Base-by-base conservation (phyloP, 2,329 filamentous ascomycete genomes). In the Stachybotrys echinatus region DNA sequence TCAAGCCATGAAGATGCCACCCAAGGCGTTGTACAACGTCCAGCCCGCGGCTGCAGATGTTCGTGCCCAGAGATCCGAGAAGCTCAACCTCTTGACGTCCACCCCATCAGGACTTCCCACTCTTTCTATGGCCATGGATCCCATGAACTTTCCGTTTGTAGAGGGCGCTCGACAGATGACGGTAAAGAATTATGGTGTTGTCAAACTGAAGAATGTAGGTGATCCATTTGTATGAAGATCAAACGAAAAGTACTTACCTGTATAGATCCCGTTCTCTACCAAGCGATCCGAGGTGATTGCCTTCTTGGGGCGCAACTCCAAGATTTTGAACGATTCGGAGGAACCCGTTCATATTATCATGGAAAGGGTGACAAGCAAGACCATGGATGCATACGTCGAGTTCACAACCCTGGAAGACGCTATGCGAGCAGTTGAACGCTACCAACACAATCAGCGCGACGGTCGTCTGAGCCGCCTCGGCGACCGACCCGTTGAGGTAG, bases 261-360 rank as follows among this genome's bases (percentile, higher is more conserved):
- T 23, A 1, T 37, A 83, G 80, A 82, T 83, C 50, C 81, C 80
- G 0, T 83, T 81, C 54, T 65, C 67, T 17, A 74, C 77, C 45
- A 76, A 69, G 21, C 74, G 77, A 4, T 61, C 74, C 14, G 80
- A 84, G 59, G 66, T 85, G 18, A 69, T 81, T 48, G 80, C 80
- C 2, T 80, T 84, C 56, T 68, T 84, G 18, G 81, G 81, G 3
- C 75, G 77, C 46, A 82, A 79, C 56, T 74, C 78, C 20, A 75
- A 73, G 50, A 73, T 84, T 31, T 62, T 82, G 44, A 76, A 73
- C 23, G 80, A 83, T 51, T 61, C 59, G 2, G 70, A 79, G 6
- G 80, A 83, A 57, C 75, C 79, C 1, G 70, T 85, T 7, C 81
- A 84, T 52, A 83, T 84, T 54, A 80, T 84, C 56, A 84, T 84